Conservation (phyloP, 2,329 filamentous ascomycete species). For the Fonsecaea pedrosoi region DNA sequence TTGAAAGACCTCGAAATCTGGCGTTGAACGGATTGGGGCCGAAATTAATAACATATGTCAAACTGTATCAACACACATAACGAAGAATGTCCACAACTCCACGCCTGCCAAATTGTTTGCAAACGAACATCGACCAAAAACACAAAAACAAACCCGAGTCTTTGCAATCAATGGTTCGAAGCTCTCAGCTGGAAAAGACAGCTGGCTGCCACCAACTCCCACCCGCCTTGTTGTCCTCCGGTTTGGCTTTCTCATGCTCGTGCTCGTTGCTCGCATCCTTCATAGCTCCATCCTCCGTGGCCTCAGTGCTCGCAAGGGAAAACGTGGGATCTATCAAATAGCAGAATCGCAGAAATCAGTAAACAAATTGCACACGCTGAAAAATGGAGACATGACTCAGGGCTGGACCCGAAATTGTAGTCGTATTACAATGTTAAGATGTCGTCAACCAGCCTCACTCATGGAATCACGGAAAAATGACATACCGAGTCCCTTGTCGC, state of each 20-base stretch:
- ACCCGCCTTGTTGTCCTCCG: slow-evolving; percentile 24
- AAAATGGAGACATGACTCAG: neutral
- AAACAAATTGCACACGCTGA: neutral
- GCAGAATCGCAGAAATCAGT: slow-evolving; percentile 20
- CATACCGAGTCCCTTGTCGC: slow-evolving; percentile 68
- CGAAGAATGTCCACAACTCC: neutral
- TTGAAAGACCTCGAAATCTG: too few relatives aligned
- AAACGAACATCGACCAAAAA: neutral
- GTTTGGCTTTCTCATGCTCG: slow-evolving; percentile 3
- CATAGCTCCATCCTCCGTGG: neutral
- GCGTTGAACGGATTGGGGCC: too few relatives aligned
- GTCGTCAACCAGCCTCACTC: slow-evolving; percentile 21
- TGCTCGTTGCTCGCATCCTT: slow-evolving; percentile 20
- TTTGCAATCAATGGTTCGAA: neutral
- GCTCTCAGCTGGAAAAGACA: slow-evolving; percentile 31
- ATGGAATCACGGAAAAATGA: slow-evolving; percentile 31
- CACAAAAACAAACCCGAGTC: neutral
- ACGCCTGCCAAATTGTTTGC: neutral
- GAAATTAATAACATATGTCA: neutral
- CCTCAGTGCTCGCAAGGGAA: neutral
- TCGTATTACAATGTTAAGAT: slow-evolving; percentile 8
- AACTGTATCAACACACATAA: neutral
- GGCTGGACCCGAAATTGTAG: slow-evolving; percentile 2
- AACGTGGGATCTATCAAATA: slow-evolving; percentile 17
- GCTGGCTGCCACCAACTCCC: slow-evolving; percentile 40